Conservation (phyloP, 805 yeast genomes). For the Komagataella mondaviorum region DNA sequence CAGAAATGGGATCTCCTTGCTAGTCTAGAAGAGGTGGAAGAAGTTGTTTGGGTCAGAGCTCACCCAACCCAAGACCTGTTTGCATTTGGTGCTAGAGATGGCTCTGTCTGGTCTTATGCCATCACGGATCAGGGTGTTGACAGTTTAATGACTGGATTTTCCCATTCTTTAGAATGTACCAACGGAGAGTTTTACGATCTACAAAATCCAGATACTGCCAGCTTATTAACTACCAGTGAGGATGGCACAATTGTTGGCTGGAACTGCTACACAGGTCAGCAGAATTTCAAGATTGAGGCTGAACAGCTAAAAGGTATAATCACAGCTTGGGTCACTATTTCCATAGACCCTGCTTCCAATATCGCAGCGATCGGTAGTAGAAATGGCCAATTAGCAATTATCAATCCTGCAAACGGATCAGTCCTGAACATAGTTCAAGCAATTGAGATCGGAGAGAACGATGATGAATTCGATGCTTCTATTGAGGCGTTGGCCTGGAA, state of each 20-base stretch:
- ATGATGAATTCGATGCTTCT: conserved; percentile 51
- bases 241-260: conserved; percentile 82
- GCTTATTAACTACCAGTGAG: conserved; percentile 65
- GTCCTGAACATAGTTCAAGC: conserved; percentile 55
- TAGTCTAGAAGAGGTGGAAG: conserved; percentile 78
- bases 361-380: conserved; percentile 73
- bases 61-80: conserved; percentile 71
- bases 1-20: conserved; percentile 68
- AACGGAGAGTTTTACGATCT: conserved; percentile 62
- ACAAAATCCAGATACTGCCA: conserved; percentile 41
- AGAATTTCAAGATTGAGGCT: conserved; percentile 52
- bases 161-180: conserved; percentile 72
- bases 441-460: conserved; percentile 38
- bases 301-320: conserved; percentile 57
- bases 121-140: conserved; percentile 45
- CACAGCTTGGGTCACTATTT: conserved; percentile 82
- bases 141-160: conserved; percentile 65
- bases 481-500: conserved; percentile 75
- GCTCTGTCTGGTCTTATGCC: conserved; percentile 89
- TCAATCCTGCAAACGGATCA: conserved; percentile 65
- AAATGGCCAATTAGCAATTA: conserved; percentile 74
- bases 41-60: conserved; percentile 67
- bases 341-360: conserved; percentile 30
- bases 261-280: conserved; percentile 74
- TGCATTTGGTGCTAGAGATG: conserved; percentile 88